These are phyloP conservation scores for Irpex lacteus DNA, from an alignment of 1,284 basidiomycete genomes.

Conservation along the genomic window DNA sequence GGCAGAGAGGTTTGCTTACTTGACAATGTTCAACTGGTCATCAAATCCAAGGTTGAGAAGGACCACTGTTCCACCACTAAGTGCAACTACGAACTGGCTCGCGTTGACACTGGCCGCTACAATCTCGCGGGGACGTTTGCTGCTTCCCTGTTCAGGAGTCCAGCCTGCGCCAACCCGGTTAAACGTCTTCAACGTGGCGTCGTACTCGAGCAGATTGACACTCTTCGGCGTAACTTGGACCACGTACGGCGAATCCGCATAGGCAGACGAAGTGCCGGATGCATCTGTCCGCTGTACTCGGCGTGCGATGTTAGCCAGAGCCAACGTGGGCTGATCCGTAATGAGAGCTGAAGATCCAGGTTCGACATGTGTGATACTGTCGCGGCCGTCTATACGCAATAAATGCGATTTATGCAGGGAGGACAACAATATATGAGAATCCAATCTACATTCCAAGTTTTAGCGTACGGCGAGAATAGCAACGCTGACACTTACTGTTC, in stretches of 20 bases:
- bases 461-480: background rate
- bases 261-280: conserved; percentile 28
- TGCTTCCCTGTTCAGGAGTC: conserved; percentile 27
- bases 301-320: conserved; percentile 54
- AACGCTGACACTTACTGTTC: conserved; percentile 42
- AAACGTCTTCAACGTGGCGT: conserved; percentile 35
- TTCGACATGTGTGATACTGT: conserved; percentile 38
- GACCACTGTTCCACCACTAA: conserved; percentile 55
- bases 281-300: conserved; percentile 23
- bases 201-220: conserved; percentile 54
- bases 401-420: conserved; percentile 52
- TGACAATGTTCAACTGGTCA: conserved; percentile 34
- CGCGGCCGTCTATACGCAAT: conserved; percentile 45
- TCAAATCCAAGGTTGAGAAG: conserved; percentile 48
- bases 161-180: conserved; percentile 31
- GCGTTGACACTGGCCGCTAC: conserved; percentile 67
- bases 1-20: conserved; percentile 28
- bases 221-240: conserved; percentile 71
- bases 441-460: conserved; percentile 31
- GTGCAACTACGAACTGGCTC: conserved; percentile 64
- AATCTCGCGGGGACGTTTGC: conserved; percentile 43
- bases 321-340: conserved; percentile 57
- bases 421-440: conserved; percentile 59
- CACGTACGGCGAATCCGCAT: conserved; percentile 51
- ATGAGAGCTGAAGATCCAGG: conserved; percentile 41